These are phyloP conservation scores for Cryphonectria japonica DNA, from an alignment of 2,329 filamentous ascomycete genomes.

Conservation along the genomic window DNA sequence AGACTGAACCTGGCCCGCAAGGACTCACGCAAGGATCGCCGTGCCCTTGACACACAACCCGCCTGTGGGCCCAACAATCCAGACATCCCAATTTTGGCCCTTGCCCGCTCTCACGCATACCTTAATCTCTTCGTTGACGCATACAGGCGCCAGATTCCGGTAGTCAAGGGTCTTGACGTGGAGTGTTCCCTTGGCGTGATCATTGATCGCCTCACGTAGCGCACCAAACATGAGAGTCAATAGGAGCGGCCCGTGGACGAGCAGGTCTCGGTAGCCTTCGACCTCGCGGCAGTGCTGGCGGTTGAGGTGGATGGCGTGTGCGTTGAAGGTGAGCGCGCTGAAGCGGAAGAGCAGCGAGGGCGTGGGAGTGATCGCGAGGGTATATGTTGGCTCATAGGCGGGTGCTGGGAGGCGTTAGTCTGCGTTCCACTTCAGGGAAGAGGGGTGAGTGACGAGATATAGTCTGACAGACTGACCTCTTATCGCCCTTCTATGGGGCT, in stretches of 20 bases:
- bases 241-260: constrained; percentile 87
- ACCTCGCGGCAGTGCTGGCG: constrained; percentile 66
- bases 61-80: constrained; percentile 66
- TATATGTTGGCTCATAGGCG: not conserved
- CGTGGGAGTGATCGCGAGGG: constrained; percentile 61
- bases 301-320: constrained; percentile 88
- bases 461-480: constrained; percentile 35
- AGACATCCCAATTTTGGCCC: constrained; percentile 58
- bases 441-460: not conserved
- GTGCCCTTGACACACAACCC: constrained; percentile 65
- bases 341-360: constrained; percentile 82
- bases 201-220: constrained; percentile 46
- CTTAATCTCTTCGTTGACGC: constrained; percentile 70
- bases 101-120: constrained; percentile 64
- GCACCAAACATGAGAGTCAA: constrained; percentile 76
- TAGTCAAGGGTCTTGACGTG: constrained; percentile 69
- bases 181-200: not conserved
- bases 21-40: constrained; percentile 5
- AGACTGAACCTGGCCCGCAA: not conserved
- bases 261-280: constrained; percentile 74
- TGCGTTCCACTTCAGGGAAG: not conserved
- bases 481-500: constrained; percentile 36
- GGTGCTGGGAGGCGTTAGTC: constrained; percentile 6
- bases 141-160: constrained; percentile 80
- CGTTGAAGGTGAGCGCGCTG: constrained; percentile 89